Conservation (phyloP, 73 alveolate genomes). For the Symbiodinium natans region DNA sequence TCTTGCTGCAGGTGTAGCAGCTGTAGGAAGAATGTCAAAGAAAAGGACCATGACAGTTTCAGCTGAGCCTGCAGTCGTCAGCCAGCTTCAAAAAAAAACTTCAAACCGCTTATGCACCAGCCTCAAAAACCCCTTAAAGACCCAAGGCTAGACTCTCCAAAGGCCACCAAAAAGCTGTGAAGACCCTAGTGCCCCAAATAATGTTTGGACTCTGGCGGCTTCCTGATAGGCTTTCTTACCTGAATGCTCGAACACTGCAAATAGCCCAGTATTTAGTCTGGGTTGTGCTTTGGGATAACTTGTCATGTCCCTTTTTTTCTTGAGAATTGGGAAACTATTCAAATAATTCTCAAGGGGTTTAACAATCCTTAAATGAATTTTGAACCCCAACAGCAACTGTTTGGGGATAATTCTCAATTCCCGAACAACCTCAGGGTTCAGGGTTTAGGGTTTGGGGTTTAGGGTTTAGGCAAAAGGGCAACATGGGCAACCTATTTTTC, state of each 20-base stretch:
- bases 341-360: too few relatives aligned
- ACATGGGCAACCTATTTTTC: too few relatives aligned
- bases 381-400: too few relatives aligned
- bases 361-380: too few relatives aligned
- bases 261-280: conserved; percentile 6
- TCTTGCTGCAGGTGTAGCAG: too few relatives aligned
- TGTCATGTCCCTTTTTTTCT: too few relatives aligned
- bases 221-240: neutral
- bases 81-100: neutral
- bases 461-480: too few relatives aligned
- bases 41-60: neutral
- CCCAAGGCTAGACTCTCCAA: too few relatives aligned
- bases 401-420: too few relatives aligned
- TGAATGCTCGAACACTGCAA: conserved; percentile 25
- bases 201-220: neutral
- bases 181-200: neutral
- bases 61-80: neutral
- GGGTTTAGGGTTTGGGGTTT: too few relatives aligned
- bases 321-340: neutral
- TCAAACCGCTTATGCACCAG: neutral
- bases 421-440: too few relatives aligned
- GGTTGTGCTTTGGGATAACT: neutral
- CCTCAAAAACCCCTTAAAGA: too few relatives aligned
- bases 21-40: neutral
- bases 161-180: neutral